Percentiles rank a stretch among this genome's conserved stretches.
phyloP scores from a whole-genome alignment of 2,329 filamentous ascomycete species.

The Alternaria arborescens region DNA sequence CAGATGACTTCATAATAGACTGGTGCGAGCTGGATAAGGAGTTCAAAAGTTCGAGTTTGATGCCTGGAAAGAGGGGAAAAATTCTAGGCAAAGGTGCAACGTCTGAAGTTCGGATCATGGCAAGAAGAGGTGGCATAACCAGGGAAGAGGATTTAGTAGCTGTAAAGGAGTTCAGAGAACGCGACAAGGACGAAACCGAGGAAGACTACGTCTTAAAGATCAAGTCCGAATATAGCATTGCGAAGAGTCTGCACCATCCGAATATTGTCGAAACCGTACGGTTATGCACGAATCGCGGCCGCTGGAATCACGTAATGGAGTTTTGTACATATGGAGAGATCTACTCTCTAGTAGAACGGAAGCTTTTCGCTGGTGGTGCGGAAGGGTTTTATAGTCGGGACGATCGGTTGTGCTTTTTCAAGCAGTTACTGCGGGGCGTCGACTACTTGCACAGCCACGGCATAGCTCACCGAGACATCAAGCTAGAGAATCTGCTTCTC shows the following conservation, averaged over 20 bases:
- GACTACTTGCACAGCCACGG: constrained; percentile 83
- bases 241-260: constrained; percentile 83
- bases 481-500: constrained; percentile 85
- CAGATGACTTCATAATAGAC: constrained; percentile 77
- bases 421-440: constrained; percentile 84
- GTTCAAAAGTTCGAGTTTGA: constrained; percentile 71
- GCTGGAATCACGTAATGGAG: constrained; percentile 94
- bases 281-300: constrained; percentile 74
- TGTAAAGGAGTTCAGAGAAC: constrained; percentile 85
- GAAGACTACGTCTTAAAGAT: constrained; percentile 87
- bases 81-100: constrained; percentile 83
- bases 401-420: constrained; percentile 85
- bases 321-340: constrained; percentile 86
- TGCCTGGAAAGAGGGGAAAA: constrained; percentile 76
- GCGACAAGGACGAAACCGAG: constrained; percentile 72
- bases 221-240: constrained; percentile 89
- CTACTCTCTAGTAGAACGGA: constrained; percentile 73
- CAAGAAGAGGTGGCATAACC: constrained; percentile 67
- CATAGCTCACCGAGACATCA: constrained; percentile 90
- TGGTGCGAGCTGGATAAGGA: constrained; percentile 73
- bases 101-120: constrained; percentile 83
- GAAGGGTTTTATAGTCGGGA: constrained; percentile 67
- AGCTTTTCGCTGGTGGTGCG: constrained; percentile 57
- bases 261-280: constrained; percentile 85
- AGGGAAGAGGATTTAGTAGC: constrained; percentile 75